A percentile compares a stretch with the other conserved stretches of the same genome.
Evolutionary conservation across 176 grass and related monocot genomes (phyloP).

Genomic region (Lolium perenne): DNA sequence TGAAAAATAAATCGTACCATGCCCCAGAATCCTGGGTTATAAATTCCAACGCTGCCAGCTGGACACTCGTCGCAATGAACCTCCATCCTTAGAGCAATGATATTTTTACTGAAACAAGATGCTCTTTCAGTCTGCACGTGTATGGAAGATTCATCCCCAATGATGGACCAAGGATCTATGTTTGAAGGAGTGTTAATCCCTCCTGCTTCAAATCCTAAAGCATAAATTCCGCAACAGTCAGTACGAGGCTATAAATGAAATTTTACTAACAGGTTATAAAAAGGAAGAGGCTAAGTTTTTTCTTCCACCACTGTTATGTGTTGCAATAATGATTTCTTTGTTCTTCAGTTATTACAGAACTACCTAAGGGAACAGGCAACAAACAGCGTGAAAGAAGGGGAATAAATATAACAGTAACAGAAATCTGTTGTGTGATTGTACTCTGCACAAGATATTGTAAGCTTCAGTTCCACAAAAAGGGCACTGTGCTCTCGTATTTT

Average conservation of each 20-base stretch:
- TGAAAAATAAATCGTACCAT: constrained; percentile 53
- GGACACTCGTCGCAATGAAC: constrained; percentile 72
- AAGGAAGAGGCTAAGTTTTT: background rate
- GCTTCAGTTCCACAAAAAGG: background rate
- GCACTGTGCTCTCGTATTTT: background rate
- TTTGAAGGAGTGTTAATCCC: constrained; percentile 78
- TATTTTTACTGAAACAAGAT: constrained; percentile 66
- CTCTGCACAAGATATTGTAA: background rate
- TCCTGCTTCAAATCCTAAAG: constrained; percentile 87
- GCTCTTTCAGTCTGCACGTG: constrained; percentile 58
- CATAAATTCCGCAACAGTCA: constrained; percentile 3
- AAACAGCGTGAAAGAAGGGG: background rate
- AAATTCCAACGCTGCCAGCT: constrained; percentile 68
- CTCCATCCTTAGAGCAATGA: constrained; percentile 74
- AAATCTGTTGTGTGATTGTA: background rate
- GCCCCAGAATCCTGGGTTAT: constrained; percentile 91
- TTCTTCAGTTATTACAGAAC: background rate
- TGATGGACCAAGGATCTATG: constrained; percentile 72
- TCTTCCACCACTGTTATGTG: background rate
- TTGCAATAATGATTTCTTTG: background rate
- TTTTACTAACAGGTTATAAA: background rate
- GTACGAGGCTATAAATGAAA: background rate
- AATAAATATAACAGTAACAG: constrained; percentile 7
- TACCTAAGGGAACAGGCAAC: background rate
- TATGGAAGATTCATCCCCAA: constrained; percentile 64